Base-by-base conservation (phyloP, 208 protist genomes). In the Herpetomonas muscarum region DNA sequence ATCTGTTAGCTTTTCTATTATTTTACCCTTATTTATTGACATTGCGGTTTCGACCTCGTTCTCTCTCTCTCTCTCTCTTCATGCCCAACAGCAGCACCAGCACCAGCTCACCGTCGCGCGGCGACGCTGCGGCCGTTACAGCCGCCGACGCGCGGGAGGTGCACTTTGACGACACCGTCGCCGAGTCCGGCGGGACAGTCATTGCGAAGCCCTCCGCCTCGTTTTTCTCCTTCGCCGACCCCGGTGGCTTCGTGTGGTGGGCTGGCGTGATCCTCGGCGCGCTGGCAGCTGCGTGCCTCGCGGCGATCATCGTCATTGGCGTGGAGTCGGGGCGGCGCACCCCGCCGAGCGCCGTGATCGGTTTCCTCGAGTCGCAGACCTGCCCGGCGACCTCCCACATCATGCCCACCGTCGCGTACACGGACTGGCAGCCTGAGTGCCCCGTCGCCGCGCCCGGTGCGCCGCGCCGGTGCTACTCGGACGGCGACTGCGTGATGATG, bases 231-330 rank as follows among this genome's bases (percentile, higher is more conserved):
- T 85, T 85, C 32, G 47, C 56, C 12, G 49, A 54, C 9, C 53
- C 52, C 34, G 70, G 69, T 1, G 61, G 63, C 24, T 57, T 72
- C 28, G 76, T 59, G 49, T 81, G 74, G 71, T 83, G 80, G 72
- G 55, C 80, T 2, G 45, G 39, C 12, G 58, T 49, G 3, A 72
- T 80, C 26, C 37, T 81, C 13, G 76, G 59, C 0, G 21, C 69
- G 0, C 54, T 80, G 6, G 64, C 42, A 10, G 49, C 42, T 52
- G 59, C 46, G 28, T 47, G 65, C 25, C 17, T 75, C 2, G 46
- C 60, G 15, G 64, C 70, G 25, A 74, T 79, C 42, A 64, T 78
- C 12, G 49, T 74, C 39, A 74, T 85, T 47, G 44, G 34, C 6
- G 28, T 64, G n/a, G 29, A 47, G 21, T 72, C 67, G 2, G 31